Evolutionary conservation across 176 grass and related monocot species (phyloP), one percentile per base, ranked within the genome.

Genomic region (Panicum miliaceum): DNA sequence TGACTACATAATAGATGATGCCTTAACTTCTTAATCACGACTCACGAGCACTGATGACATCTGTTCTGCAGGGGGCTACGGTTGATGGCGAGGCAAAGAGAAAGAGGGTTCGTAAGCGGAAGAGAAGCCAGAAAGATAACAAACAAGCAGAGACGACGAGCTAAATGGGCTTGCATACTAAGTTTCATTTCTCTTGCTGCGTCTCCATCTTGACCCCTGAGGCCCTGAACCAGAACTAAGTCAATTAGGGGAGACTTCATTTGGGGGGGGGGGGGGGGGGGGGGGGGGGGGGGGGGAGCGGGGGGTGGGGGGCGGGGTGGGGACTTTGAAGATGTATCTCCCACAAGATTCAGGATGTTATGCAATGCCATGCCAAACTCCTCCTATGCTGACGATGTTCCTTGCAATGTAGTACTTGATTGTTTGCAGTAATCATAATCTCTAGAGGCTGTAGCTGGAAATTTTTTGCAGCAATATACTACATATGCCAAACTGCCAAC

Each of bases 51-150:
- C 50, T 79, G 45, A 73, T 67, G 37, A 22, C 14, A 70, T 68
- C 6, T 68, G 15, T 80, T 27, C 5, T 87, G 18, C 48, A 92
- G 94, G 85, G 75, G 22, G 42, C 11, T 23, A 76, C 59, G 25
- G 34, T 64, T 67, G 85, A 86, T 43, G 76, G 81, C 0, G 64
- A 45, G 45, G 59, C 69, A 1, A 94, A 97, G 82, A 81, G 82
- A 80, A 94, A 94, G 68, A 94, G 92, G 83, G 80, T 64, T 77
- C 79, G 92, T 40, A 97, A 97, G 69, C 83, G 85, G 56, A 94
- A 87, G 53, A 97, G 41, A 70, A 81, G 42, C 51, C 41, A 56
- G 57, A 84, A 80, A 64, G 86, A 82, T 67, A 84, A 14, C 43
- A 90, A 92, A 13, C 81, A 64, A 69, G 51, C 25, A 16, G 83